These are phyloP conservation scores for Backusella sp. DNA, from an alignment of 192 early-diverging fungal species.

Conservation along the genomic window DNA sequence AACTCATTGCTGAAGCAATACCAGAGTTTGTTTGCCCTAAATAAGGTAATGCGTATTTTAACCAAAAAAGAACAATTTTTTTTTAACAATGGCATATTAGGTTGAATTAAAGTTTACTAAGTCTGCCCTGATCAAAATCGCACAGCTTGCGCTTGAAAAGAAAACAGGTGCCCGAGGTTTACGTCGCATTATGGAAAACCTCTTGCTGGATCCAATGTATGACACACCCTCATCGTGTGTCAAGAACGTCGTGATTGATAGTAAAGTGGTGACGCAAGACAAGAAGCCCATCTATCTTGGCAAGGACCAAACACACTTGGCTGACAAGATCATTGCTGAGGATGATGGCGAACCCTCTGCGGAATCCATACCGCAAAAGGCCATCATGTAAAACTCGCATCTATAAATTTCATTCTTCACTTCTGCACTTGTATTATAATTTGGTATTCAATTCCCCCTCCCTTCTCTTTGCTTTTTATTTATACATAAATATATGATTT, in stretches of 20 bases:
- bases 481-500: neutral
- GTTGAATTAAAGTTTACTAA: slow-evolving; percentile 72
- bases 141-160: slow-evolving; percentile 72
- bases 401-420: neutral
- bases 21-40: slow-evolving; percentile 65
- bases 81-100: neutral
- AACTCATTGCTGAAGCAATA: slow-evolving; percentile 84
- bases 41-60: slow-evolving; percentile 29
- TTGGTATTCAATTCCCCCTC: neutral
- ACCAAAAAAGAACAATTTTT: neutral
- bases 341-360: slow-evolving; percentile 12
- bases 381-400: neutral
- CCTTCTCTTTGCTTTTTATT: neutral
- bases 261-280: slow-evolving; percentile 56
- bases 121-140: slow-evolving; percentile 67
- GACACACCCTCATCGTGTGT: slow-evolving; percentile 75
- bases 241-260: slow-evolving; percentile 68
- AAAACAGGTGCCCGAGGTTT: slow-evolving; percentile 86
- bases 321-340: slow-evolving; percentile 12
- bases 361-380: neutral
- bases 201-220: slow-evolving; percentile 77
- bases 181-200: slow-evolving; percentile 74
- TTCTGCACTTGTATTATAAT: neutral
- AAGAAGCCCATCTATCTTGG: slow-evolving; percentile 65
- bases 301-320: slow-evolving; percentile 28